phyloP scores from a whole-genome alignment of 1,284 basidiomycete genomes.

The Stereum hirsutum region DNA sequence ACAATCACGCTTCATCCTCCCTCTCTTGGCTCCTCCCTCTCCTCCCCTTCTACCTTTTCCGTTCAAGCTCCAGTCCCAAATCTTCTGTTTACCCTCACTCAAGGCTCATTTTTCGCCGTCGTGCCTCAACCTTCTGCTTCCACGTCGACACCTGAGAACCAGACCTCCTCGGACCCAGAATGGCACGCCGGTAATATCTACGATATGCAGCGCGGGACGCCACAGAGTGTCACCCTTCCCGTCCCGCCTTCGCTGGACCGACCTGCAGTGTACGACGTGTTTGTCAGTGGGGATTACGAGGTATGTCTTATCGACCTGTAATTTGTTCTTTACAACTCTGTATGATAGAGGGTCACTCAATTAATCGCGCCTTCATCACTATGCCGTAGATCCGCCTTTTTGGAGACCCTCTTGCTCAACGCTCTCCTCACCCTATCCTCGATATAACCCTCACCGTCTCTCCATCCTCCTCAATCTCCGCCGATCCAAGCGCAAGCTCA shows the following conservation, averaged over 20 bases:
- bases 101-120: conserved; percentile 63
- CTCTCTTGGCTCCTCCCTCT: background rate
- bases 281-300: conserved; percentile 67
- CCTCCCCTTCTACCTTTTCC: conserved; percentile 1
- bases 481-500: conserved; percentile 22
- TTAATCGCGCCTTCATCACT: background rate
- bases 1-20: conserved; percentile 49
- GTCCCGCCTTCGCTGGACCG: conserved; percentile 25
- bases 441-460: conserved; percentile 36
- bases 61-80: conserved; percentile 16
- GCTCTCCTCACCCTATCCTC: conserved; percentile 37
- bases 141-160: conserved; percentile 10
- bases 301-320: conserved; percentile 23
- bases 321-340: background rate
- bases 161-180: conserved; percentile 25
- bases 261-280: conserved; percentile 42
- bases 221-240: conserved; percentile 42
- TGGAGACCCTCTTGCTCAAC: conserved; percentile 48
- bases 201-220: conserved; percentile 37
- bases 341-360: too few species aligned
- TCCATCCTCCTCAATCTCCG: too few species aligned
- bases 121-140: conserved; percentile 25
- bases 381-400: conserved; percentile 61
- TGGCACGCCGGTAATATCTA: conserved; percentile 78
- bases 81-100: conserved; percentile 36